A percentile compares a stretch with the other conserved stretches of the same genome.
phyloP scores from a whole-genome alignment of 2,329 filamentous ascomycete genomes.

The Sarocladium strictum region DNA sequence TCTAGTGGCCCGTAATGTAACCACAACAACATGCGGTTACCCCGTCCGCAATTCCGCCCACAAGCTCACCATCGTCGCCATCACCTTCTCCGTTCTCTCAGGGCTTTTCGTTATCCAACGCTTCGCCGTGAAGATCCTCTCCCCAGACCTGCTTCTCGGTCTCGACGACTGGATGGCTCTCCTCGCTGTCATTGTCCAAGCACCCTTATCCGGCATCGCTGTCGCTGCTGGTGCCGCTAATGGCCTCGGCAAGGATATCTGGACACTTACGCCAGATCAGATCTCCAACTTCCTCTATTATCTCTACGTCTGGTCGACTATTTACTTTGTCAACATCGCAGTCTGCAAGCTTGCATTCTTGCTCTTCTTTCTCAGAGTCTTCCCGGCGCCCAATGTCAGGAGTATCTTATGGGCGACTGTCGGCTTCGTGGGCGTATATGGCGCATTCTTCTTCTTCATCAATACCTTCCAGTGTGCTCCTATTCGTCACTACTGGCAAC shows the following conservation, averaged over 20 bases:
- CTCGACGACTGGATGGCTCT: slow-evolving; percentile 16
- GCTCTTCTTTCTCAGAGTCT: slow-evolving; percentile 50
- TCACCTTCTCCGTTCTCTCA: slow-evolving; percentile 28
- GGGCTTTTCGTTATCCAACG: slow-evolving; percentile 36
- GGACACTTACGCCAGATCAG: slow-evolving; percentile 35
- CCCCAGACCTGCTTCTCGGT: slow-evolving; percentile 11
- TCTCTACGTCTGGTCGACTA: slow-evolving; percentile 35
- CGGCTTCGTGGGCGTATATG: slow-evolving; percentile 31
- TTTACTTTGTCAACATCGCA: slow-evolving; percentile 41
- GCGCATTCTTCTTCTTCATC: slow-evolving; percentile 34
- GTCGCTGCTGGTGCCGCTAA: slow-evolving; percentile 25
- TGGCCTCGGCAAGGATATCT: slow-evolving; percentile 45
- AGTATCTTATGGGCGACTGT: slow-evolving; percentile 37
- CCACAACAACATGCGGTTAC: slow-evolving; percentile 21
- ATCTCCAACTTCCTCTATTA: slow-evolving; percentile 37
- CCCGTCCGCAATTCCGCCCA: slow-evolving; percentile 24
- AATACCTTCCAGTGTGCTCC: slow-evolving; percentile 47
- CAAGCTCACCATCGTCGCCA: slow-evolving; percentile 26
- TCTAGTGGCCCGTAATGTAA: slow-evolving; percentile 11
- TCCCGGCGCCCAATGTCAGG: slow-evolving; percentile 33
- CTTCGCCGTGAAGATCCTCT: slow-evolving; percentile 27
- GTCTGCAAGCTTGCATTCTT: slow-evolving; percentile 46
- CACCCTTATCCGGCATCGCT: slow-evolving; percentile 22
- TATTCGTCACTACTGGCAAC: slow-evolving; percentile 44
- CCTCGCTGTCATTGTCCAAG: slow-evolving; percentile 10